Evolutionary conservation across 1,139 yeast species (phyloP), one percentile per base, ranked within the genome.

Genomic region (Wickerhamiella pararugosa): DNA sequence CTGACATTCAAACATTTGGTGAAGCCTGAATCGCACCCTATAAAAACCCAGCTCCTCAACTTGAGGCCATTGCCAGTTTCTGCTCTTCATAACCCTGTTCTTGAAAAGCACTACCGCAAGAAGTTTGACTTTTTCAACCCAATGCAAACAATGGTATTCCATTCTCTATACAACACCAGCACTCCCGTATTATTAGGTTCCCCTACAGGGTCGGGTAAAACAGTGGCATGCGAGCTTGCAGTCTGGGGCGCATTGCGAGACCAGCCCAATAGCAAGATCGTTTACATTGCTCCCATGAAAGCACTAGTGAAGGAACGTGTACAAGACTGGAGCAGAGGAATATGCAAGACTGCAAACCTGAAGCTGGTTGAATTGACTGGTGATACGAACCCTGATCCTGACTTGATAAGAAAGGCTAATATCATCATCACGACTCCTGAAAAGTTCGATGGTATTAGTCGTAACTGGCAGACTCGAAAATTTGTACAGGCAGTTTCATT

Each of bases 201-300:
- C 0, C 99, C 99, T 3, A 92, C 98, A 1, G 98, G 98, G 29
- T 90, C 98, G 0, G 99, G 99, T 51, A 92, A 92, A 59, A 92
- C 98, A 0, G 81, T 90, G 35, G 98, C 92, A 26, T 95, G 97
- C 0, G 99, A 92, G 57, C 65, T 92, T 47, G 97, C 97, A 0
- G 82, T 90, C 10, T 92, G 97, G 97, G 90, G 84, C 57, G 96
- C 97, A 0, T 80, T 86, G 56, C 73, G 69, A 41, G 77, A 79
- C 39, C 76, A 70, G 45, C 94, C 95, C 0, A 78, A 77, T 0
- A 78, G 90, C 1, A 87, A 87, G 53, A 70, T 87, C 40, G 95
- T 87, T 7, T 92, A 92, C 58, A 87, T 92, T 63, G 98, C 98
- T 0, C 99, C 99, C 3, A 92, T 92, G 98, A 92, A 92, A 57